A percentile compares a stretch with the other conserved stretches of the same genome.
phyloP scores from a whole-genome alignment of 78 protist species.

The Dictyostelium firmibasis region DNA sequence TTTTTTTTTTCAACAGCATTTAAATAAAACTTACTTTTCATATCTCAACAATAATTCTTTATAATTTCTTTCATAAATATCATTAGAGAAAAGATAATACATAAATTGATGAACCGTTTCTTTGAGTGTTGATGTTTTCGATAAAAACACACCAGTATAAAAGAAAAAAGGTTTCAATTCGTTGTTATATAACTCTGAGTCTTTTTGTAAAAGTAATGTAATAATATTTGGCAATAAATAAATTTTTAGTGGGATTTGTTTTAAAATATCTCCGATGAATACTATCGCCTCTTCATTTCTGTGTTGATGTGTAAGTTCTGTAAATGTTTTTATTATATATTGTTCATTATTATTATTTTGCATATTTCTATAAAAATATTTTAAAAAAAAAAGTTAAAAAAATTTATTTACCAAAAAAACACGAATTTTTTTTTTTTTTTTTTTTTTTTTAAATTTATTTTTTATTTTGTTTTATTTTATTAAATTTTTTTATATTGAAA shows the following conservation, averaged over 20 bases:
- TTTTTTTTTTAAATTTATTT: too few relatives aligned
- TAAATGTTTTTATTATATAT: conserved; percentile 1
- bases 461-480: neutral
- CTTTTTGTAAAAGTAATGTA: conserved; percentile 17
- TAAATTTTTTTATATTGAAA: neutral
- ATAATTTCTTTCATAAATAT: conserved; percentile 17
- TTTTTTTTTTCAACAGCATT: too few relatives aligned
- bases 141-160: conserved; percentile 4
- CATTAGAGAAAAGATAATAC: conserved; percentile 1
- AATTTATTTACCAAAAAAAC: neutral
- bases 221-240: conserved; percentile 21
- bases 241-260: neutral
- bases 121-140: neutral
- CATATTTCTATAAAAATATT: neutral
- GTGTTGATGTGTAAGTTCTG: neutral
- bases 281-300: conserved; percentile 16
- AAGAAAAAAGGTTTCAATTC: conserved; percentile 8
- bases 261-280: neutral
- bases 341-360: neutral
- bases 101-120: conserved; percentile 15
- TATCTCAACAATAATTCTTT: neutral
- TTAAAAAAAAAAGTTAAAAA: too few relatives aligned
- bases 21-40: neutral
- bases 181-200: neutral
- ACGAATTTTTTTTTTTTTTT: neutral